Conservation (phyloP, 345 rosid species). For the Salix koriyanagi region DNA sequence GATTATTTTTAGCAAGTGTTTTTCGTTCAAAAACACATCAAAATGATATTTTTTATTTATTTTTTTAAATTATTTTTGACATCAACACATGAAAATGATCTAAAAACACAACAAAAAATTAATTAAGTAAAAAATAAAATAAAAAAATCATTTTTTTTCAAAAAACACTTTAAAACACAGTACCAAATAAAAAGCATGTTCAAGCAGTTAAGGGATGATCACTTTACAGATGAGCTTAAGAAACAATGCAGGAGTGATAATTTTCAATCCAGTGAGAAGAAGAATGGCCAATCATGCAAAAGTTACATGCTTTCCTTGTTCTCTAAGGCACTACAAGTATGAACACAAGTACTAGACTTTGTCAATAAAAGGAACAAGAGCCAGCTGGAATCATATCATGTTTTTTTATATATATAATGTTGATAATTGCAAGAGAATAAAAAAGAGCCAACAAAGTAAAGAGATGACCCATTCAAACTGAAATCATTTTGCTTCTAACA, state of each 20-base stretch:
- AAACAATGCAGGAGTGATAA: background rate
- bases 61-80: too few relatives aligned
- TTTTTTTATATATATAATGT: background rate
- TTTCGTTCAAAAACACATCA: too few relatives aligned
- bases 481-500: conserved; percentile 3
- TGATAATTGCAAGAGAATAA: conserved; percentile 12
- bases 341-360: conserved; percentile 1
- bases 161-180: too few relatives aligned
- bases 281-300: background rate
- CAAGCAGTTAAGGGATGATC: background rate
- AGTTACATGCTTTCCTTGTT: background rate
- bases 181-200: background rate
- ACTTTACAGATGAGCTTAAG: background rate
- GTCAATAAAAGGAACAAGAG: conserved; percentile 11
- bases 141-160: too few relatives aligned
- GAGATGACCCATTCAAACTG: background rate
- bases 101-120: too few relatives aligned
- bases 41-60: too few relatives aligned
- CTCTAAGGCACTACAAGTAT: background rate
- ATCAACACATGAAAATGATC: too few relatives aligned
- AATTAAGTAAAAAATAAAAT: too few relatives aligned
- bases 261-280: background rate
- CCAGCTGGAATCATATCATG: conserved; percentile 13
- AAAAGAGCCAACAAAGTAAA: background rate
- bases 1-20: too few relatives aligned